phyloP scores from a whole-genome alignment of 495 filamentous ascomycete genomes.

The Penicillium herquei region DNA sequence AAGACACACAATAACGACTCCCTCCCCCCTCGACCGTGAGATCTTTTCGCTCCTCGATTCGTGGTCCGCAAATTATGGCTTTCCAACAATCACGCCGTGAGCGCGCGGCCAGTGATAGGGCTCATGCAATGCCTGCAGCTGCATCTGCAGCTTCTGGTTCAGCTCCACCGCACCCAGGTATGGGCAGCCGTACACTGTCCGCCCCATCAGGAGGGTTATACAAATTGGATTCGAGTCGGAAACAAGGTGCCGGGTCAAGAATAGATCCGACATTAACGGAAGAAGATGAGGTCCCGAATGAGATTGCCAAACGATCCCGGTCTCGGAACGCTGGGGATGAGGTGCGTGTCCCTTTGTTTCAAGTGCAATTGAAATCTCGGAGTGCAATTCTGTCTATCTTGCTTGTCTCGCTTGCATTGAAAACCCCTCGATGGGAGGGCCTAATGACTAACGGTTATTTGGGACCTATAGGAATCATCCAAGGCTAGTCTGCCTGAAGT shows the following conservation, averaged over 20 bases:
- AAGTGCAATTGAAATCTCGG: not conserved
- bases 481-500: slow-evolving; percentile 50
- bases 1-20: slow-evolving; percentile 28
- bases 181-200: slow-evolving; percentile 35
- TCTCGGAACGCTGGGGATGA: slow-evolving; percentile 22
- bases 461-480: slow-evolving; percentile 20
- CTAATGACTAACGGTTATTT: slow-evolving; percentile 14
- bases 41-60: not conserved
- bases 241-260: slow-evolving; percentile 18
- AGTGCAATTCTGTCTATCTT: no score
- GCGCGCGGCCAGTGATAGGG: slow-evolving; percentile 34
- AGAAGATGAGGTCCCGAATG: slow-evolving; percentile 31
- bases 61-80: slow-evolving; percentile 3
- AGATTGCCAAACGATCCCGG: slow-evolving; percentile 10
- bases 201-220: slow-evolving; percentile 32
- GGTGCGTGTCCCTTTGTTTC: slow-evolving; percentile 19
- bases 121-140: slow-evolving; percentile 21
- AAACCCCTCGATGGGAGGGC: not conserved
- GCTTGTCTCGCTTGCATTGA: no score
- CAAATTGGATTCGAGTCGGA: slow-evolving; percentile 25
- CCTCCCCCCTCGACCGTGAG: not conserved
- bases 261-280: slow-evolving; percentile 32
- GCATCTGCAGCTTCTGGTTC: not conserved
- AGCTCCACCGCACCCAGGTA: slow-evolving; percentile 29
- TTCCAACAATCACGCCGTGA: slow-evolving; percentile 23